A percentile compares a stretch with the other conserved stretches of the same genome.
phyloP scores from a whole-genome alignment of 1,139 yeast genomes.

The Nadsonia starkeyi-henricii region DNA sequence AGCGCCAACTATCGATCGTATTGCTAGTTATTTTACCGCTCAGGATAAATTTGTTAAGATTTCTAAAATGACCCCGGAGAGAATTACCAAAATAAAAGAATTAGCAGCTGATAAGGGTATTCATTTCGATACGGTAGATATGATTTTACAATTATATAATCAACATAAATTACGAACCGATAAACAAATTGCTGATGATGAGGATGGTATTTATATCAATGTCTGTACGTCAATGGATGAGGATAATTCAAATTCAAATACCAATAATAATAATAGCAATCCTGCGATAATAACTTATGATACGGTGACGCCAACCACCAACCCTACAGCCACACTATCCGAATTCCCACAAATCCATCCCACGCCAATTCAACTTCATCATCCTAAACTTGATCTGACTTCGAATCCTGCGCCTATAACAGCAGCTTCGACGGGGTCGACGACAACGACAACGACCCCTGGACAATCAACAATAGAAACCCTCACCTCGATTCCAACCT shows the following conservation, averaged over 20 bases:
- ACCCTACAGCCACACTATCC: too few species aligned
- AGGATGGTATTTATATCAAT: not conserved
- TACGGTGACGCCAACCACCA: too few species aligned
- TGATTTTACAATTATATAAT: constrained; percentile 18
- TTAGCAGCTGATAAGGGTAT: constrained; percentile 21
- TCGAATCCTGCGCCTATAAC: too few species aligned
- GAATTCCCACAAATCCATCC: too few species aligned
- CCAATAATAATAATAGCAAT: constrained; percentile 1
- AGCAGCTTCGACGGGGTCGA: too few species aligned
- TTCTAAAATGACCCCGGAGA: constrained; percentile 17
- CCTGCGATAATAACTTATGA: not conserved
- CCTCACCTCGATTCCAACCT: constrained; percentile 14
- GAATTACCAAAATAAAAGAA: constrained; percentile 16
- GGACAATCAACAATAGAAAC: constrained; percentile 12
- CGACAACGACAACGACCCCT: not conserved
- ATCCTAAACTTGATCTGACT: too few species aligned
- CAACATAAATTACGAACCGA: not conserved
- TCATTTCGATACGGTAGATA: constrained; percentile 19
- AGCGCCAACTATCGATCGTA: too few species aligned
- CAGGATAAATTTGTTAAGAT: constrained; percentile 19
- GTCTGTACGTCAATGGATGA: constrained; percentile 2
- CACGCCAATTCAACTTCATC: too few species aligned
- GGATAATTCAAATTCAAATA: constrained; percentile 3
- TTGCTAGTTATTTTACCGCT: too few species aligned
- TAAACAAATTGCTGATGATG: not conserved